Base-by-base conservation (phyloP, 768 basidiomycete genomes). In the Saitozyma sp. region DNA sequence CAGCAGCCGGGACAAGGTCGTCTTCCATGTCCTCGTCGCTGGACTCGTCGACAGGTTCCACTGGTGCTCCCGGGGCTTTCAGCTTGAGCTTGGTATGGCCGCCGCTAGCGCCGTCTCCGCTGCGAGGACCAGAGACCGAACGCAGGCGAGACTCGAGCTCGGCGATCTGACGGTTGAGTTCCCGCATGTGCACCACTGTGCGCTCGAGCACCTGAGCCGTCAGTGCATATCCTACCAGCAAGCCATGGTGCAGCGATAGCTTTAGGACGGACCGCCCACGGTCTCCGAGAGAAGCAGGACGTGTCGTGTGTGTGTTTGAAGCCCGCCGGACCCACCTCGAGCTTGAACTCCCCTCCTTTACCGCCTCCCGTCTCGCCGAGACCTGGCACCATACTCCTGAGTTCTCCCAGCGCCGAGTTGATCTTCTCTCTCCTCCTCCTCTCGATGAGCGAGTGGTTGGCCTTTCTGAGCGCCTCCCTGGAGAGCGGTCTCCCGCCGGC, bases 371-470 rank as follows among this genome's bases (percentile, higher is more conserved):
- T 87, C 14, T 78, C 70, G 0, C 69, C 73, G 38, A 76, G 57
- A 39, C 82, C 72, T 0, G 92, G 91, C 0, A 95, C 91, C 70
- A 96, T 86, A 66, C 84, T 83, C 64, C 88, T 86, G 50, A 97
- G 80, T 2, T 87, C 86, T 2, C 87, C 84, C 6, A 97, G 83
- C 0, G 93, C 91, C 56, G 91, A 88, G 75, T 98, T 98, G 67
- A 98, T 97, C 84, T 96, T 96, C 10, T 94, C 95, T 62, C 94
- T 84, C 39, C 94, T 82, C 0, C 93, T 87, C 75, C 94, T 90
- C 81, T 98, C 94, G 76, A 98, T 98, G 65, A 93, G 86, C 6
- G 89, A 91, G 74, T 98, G 94, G 80, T 96, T 96, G 42, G 91
- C 86, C 78, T 94, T 92, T 56, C 94, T 86, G 79, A 91, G 87